Conservation (phyloP, 2,329 filamentous ascomycete genomes). For the Alternaria hordeiaustralica region DNA sequence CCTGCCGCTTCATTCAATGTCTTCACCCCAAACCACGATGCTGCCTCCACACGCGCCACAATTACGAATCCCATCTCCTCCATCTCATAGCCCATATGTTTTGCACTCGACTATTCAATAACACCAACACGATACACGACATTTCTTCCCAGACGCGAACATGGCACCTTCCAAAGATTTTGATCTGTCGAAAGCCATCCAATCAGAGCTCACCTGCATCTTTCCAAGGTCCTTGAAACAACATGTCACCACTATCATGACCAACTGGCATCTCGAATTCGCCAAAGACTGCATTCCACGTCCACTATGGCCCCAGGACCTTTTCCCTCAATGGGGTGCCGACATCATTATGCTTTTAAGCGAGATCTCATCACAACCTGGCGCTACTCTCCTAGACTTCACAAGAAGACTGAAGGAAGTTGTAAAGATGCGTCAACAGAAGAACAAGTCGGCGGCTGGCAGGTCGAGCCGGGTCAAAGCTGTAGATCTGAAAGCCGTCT, state of each 20-base stretch:
- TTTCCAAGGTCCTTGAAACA: neutral
- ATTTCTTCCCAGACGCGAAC: neutral
- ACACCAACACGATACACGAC: neutral
- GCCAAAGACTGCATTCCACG: conserved; percentile 4
- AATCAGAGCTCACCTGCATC: neutral
- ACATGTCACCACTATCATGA: conserved; percentile 1
- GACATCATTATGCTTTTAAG: conserved; percentile 8
- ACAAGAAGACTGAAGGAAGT: neutral
- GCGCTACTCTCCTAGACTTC: conserved; percentile 9
- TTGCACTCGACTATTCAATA: neutral
- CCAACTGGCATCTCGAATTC: conserved; percentile 4
- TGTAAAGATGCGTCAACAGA: conserved; percentile 2
- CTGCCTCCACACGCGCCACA: neutral
- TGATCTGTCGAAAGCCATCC: neutral
- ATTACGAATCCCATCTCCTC: neutral
- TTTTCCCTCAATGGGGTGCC: conserved; percentile 4
- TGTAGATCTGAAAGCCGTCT: neutral
- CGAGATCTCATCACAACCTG: conserved; percentile 3
- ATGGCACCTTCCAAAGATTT: conserved; percentile 6
- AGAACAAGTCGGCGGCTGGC: neutral
- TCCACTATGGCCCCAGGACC: conserved; percentile 7
- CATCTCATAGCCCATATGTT: neutral
- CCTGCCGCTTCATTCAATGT: neutral
- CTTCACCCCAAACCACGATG: conserved; percentile 6
- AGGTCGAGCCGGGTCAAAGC: conserved; percentile 1